These are phyloP conservation scores for Rhinocladiella similis DNA, from an alignment of 2,329 filamentous ascomycete genomes.

Conservation along the genomic window DNA sequence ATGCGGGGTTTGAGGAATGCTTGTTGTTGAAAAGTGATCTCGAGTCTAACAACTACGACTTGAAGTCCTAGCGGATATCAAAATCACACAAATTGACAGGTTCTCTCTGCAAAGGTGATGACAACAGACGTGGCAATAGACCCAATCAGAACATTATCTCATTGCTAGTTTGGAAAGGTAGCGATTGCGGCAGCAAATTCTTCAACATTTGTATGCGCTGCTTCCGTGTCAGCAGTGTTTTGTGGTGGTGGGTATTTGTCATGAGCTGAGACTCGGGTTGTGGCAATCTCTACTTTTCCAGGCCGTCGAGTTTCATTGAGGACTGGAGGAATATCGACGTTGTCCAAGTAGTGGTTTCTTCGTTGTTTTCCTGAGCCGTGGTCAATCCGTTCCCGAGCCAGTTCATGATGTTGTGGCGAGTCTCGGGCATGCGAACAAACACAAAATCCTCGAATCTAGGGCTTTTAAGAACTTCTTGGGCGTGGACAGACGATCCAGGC, in stretches of 20 bases:
- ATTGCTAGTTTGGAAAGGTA: neutral
- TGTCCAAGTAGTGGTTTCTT: constrained; percentile 18
- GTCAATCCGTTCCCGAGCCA: constrained; percentile 17
- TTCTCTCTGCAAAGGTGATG: too few relatives aligned
- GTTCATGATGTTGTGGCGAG: neutral
- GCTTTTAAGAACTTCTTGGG: constrained; percentile 58
- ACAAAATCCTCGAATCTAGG: constrained; percentile 63
- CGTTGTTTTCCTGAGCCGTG: constrained; percentile 3
- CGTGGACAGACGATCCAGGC: constrained; percentile 66
- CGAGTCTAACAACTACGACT: too few relatives aligned
- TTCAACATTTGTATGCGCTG: neutral
- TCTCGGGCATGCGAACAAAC: constrained; percentile 43
- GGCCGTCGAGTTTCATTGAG: neutral
- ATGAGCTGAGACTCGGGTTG: neutral
- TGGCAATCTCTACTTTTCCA: neutral
- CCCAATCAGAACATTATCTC: neutral
- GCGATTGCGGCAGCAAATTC: neutral
- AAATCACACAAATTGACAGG: too few relatives aligned
- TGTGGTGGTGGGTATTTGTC: neutral
- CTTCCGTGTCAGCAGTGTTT: neutral
- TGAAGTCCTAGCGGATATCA: too few relatives aligned
- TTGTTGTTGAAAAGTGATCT: neutral
- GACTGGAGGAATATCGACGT: constrained; percentile 12
- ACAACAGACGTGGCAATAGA: too few relatives aligned
- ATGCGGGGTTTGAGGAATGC: neutral